Evolutionary conservation across 805 yeast genomes (phyloP), one percentile per base, ranked within the genome.

Genomic region (Saccharomycopsis sp.): DNA sequence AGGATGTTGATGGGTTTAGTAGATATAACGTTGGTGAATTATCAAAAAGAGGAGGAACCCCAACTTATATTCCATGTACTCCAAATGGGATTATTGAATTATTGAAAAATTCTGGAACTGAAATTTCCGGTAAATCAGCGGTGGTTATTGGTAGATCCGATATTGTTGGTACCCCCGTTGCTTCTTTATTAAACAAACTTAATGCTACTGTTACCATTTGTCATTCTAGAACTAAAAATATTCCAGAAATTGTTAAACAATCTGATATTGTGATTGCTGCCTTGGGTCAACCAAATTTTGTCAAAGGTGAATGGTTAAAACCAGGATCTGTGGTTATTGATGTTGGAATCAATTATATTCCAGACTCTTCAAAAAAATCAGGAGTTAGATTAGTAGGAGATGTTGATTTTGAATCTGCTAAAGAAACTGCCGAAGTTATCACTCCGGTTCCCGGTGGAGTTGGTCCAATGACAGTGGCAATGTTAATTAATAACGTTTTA

Each of bases 371-470:
- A 23, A 79, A 76, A 52, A 80, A 81, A 56, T 75, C 82, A 19
- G 96, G 96, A 18, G 74, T 69, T 54, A 75, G 78, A 56, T 66
- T 89, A 57, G 95, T 85, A n/a, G 98, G 98, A 48, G 98, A 89
- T 59, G 96, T 86, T 33, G 96, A 88, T 53, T 89, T 69, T 54
- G 81, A 67, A 40, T 64, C 76, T 23, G 88, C 85, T 40, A 60
- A 68, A 42, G 58, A 65, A 38, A 70, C 68, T 40, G 92, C 88
- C 2, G 63, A 78, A 10, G 73, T 70, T 51, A 72, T 92, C 48
- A 88, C 97, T 4, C 98, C 98, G 14, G 98, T 89, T 41, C 98
- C 98, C 25, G 97, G 97, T 57, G 97, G 97, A 52, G 97, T 89
- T 48, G 98, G 98, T 31, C 98, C 98, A 49, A 89, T 89, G 97